Base-by-base conservation (phyloP, 139 green algal species). In the Volvox reticuliferus region DNA sequence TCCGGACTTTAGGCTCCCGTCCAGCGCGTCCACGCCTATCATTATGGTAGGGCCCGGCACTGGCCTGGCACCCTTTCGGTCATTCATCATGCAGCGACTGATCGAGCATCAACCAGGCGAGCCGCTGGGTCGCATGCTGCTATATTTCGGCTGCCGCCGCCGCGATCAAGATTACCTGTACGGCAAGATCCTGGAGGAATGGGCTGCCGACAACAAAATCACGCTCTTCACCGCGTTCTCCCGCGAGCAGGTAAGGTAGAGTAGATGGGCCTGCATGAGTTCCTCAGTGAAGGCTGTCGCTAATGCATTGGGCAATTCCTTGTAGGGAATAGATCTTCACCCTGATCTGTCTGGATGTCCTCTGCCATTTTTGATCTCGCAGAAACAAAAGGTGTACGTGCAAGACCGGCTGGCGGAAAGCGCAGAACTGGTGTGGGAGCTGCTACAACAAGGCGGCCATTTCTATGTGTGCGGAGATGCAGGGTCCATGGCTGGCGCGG, bases 401-500 rank as follows among this genome's bases (percentile, higher is more conserved):
- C 92, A 99, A 93, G 89, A 99, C 93, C 93, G 95, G 55, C 92
- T 99, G 89, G 50, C 75, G n/a, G 94, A 98, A 91, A 79, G 44
- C 2, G 95, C 77, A 13, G 91, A 91, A 13, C 82, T 77, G 14
- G 95, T 99, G 75, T 98, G 96, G 97, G 14, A 91, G 32, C 90
- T 98, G 94, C 92, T 99, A 87, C 30, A 94, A 32, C 62, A 97
- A 71, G 67, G 88, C 13, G 95, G 93, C 0, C 96, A 98, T 91
- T 97, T 99, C 88, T 99, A 99, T 91, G 96, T 99, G 67, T 99
- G 97, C 86, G 97, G 97, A 30, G 97, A 99, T 83, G 97, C 96
- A 3, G 79, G 87, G 24, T 84, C 88, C 87, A 99, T 99, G 97
- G 97, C 97, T 19, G 93, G 93, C 0, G 92, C 94, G 22, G 95